A percentile compares a stretch with the other conserved stretches of the same genome.
Conservation (phyloP, 495 filamentous ascomycete genomes). For the Aspergillus steynii region DNA sequence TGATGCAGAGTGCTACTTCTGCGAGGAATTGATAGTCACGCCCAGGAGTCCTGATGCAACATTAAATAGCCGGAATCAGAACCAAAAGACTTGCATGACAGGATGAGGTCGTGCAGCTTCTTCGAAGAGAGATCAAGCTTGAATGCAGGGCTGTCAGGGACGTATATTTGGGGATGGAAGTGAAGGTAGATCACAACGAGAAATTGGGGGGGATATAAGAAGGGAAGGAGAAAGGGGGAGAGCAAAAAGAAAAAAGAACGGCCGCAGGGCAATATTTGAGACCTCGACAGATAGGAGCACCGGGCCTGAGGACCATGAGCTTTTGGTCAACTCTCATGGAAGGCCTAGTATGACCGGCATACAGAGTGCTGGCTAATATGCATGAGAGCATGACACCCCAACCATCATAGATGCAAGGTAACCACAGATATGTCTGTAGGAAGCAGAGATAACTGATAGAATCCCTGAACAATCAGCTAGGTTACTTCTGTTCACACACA, state of each 20-base stretch:
- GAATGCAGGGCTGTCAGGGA: not conserved
- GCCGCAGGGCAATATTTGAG: not conserved
- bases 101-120: not conserved
- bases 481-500: not conserved
- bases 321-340: not conserved
- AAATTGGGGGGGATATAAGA: not conserved
- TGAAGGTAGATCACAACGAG: not conserved
- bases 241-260: conserved; percentile 1
- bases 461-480: conserved; percentile 4
- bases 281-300: not conserved
- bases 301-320: not conserved
- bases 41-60: not conserved
- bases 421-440: conserved; percentile 13
- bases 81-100: not conserved
- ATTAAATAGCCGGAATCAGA: not conserved
- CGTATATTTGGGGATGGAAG: too few relatives aligned
- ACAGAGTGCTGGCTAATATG: conserved; percentile 14
- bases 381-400: conserved; percentile 19
- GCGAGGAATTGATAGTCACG: not conserved
- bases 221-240: not conserved
- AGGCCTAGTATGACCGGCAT: conserved; percentile 8
- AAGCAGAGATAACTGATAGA: conserved; percentile 7
- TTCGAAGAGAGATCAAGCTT: not conserved
- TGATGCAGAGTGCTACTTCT: not conserved
- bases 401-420: conserved; percentile 23